A percentile compares a stretch with the other conserved stretches of the same genome.
phyloP scores from a whole-genome alignment of 2,329 filamentous ascomycete species.

The Cryoendolithus antarcticus region DNA sequence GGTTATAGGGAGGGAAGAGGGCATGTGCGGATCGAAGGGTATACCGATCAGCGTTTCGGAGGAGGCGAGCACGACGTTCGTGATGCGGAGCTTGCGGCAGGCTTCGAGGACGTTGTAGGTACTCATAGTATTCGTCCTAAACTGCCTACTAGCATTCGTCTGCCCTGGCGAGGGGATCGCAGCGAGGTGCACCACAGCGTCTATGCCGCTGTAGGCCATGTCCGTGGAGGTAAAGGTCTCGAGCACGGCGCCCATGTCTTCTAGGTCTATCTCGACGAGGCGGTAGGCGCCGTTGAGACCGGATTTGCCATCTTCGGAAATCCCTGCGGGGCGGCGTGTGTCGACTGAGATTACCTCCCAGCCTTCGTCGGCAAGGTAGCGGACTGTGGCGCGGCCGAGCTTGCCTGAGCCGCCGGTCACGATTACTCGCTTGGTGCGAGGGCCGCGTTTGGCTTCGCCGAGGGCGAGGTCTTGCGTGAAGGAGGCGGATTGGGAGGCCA shows the following conservation, averaged over 20 bases:
- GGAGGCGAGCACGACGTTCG: slow-evolving; percentile 14
- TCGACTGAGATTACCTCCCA: slow-evolving; percentile 16
- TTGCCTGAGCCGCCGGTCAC: slow-evolving; percentile 15
- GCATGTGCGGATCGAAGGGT: slow-evolving; percentile 12
- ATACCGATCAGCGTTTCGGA: slow-evolving; percentile 15
- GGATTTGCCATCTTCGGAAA: slow-evolving; percentile 15
- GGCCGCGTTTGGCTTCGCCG: slow-evolving; percentile 12
- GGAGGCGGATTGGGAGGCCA: slow-evolving; percentile 7
- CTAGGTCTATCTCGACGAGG: slow-evolving; percentile 14
- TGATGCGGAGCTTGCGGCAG: slow-evolving; percentile 13
- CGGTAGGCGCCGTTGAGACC: slow-evolving; percentile 13
- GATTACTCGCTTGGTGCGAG: slow-evolving; percentile 9
- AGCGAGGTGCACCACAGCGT: slow-evolving; percentile 15
- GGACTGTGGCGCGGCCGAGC: slow-evolving; percentile 13
- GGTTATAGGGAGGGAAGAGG: slow-evolving; percentile 10
- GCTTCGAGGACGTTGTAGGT: slow-evolving; percentile 16
- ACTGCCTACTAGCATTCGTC: slow-evolving; percentile 13
- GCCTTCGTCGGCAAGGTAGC: slow-evolving; percentile 13
- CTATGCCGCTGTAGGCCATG: slow-evolving; percentile 14
- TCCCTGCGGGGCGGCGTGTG: slow-evolving; percentile 11
- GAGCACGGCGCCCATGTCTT: slow-evolving; percentile 14
- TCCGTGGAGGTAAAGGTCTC: slow-evolving; percentile 14
- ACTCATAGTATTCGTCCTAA: slow-evolving; percentile 14
- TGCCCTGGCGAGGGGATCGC: slow-evolving; percentile 14
- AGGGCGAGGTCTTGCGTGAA: slow-evolving; percentile 15